phyloP scores from a whole-genome alignment of 202 grass and related monocot species.

The Zizania palustris region DNA sequence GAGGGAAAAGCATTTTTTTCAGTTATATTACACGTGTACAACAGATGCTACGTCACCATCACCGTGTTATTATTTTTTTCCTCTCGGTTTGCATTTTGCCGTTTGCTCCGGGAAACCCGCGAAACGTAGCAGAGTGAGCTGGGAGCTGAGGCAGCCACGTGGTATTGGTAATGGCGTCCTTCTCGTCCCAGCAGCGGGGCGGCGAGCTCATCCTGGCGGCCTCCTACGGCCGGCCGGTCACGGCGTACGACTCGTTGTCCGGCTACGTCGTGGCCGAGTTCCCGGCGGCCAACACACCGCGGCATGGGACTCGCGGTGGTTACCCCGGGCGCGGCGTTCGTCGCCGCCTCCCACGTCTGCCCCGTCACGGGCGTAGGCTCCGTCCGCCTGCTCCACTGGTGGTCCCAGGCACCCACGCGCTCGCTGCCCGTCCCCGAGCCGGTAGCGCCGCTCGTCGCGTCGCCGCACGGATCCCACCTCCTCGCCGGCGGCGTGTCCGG shows the following conservation, averaged over 20 bases:
- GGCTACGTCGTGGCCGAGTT: slow-evolving; percentile 32
- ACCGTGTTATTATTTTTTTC: neutral
- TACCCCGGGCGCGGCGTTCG: neutral
- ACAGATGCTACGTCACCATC: neutral
- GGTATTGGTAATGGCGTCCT: slow-evolving; percentile 34
- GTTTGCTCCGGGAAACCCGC: too few relatives aligned
- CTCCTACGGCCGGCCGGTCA: slow-evolving; percentile 2
- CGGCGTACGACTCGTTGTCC: slow-evolving; percentile 36
- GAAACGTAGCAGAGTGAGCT: neutral
- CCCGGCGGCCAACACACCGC: slow-evolving; percentile 25
- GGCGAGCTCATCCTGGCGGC: slow-evolving; percentile 42
- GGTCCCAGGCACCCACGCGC: neutral
- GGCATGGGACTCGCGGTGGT: slow-evolving; percentile 19
- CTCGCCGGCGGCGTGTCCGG: slow-evolving; percentile 35
- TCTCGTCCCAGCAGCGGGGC: neutral
- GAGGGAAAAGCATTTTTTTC: neutral
- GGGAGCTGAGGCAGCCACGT: neutral
- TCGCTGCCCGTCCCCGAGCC: slow-evolving; percentile 25
- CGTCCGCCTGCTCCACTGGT: slow-evolving; percentile 23
- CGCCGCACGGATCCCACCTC: slow-evolving; percentile 27
- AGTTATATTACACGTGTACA: neutral
- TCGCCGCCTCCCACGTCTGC: slow-evolving; percentile 36
- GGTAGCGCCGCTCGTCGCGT: slow-evolving; percentile 10
- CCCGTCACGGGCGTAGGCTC: slow-evolving; percentile 20
- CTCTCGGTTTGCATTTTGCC: neutral